Evolutionary conservation across 768 basidiomycete genomes (phyloP).

Genomic region (Trametes cubensis): DNA sequence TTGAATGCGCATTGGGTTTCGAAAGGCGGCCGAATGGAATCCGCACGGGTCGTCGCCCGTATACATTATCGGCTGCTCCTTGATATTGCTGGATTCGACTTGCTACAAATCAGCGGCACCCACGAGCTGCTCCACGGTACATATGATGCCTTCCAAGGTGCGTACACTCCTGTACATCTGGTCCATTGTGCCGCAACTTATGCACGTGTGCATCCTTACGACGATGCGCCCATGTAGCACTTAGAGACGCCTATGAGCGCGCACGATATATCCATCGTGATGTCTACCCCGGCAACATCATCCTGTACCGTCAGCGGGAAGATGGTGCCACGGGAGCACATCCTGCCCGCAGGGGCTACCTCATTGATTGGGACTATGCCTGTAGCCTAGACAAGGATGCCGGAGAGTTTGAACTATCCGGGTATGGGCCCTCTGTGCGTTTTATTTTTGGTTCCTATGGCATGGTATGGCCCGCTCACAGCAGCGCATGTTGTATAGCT

Average conservation of each 20-base stretch:
- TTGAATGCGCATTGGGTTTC: not conserved
- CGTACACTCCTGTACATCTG: not conserved
- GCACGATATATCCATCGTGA: not conserved
- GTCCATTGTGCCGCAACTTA: too few relatives aligned
- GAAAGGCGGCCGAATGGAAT: not conserved
- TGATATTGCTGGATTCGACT: constrained; percentile 1
- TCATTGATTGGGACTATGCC: constrained; percentile 14
- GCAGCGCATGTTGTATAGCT: not conserved
- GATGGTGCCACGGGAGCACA: not conserved
- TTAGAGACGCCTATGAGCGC: not conserved
- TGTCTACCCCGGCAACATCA: constrained; percentile 2
- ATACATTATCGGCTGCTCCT: constrained; percentile 14
- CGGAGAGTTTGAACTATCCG: not conserved
- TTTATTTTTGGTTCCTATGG: not conserved
- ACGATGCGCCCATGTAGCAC: not conserved
- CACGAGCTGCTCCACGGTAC: constrained; percentile 14
- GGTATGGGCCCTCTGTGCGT: not conserved
- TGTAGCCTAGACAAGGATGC: not conserved
- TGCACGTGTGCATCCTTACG: too few relatives aligned
- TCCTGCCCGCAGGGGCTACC: not conserved
- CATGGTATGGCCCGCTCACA: too few relatives aligned
- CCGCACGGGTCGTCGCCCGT: not conserved
- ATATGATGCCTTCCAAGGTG: constrained; percentile 13
- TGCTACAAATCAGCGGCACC: constrained; percentile 3
- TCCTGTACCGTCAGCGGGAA: not conserved